These are phyloP conservation scores for Rugiboletus extremiorientalis DNA, from an alignment of 1,284 basidiomycete genomes.

Conservation along the genomic window DNA sequence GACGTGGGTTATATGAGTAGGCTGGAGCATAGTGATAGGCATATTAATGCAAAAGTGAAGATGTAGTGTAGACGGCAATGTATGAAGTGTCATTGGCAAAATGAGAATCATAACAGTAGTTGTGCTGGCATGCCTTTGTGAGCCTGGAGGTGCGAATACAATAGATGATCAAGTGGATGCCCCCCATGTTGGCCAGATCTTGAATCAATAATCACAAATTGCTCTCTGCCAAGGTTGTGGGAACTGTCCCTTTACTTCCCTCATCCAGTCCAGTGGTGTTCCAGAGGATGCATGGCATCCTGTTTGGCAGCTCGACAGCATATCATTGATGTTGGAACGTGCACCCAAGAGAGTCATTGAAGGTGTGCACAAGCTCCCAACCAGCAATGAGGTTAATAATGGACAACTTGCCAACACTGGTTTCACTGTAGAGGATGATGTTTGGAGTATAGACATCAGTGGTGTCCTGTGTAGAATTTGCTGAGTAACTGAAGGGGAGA, in stretches of 20 bases:
- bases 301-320: too few species aligned
- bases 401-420: constrained; percentile 33
- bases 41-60: too few species aligned
- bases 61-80: too few species aligned
- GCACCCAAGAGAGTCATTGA: constrained; percentile 27
- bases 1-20: too few species aligned
- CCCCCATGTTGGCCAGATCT: neutral
- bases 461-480: too few species aligned
- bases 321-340: constrained; percentile 24
- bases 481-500: too few species aligned
- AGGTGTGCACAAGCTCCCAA: constrained; percentile 22
- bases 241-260: constrained; percentile 17
- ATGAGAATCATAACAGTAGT: too few species aligned
- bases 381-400: constrained; percentile 32
- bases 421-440: constrained; percentile 32
- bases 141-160: constrained; percentile 19
- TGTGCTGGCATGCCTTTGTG: neutral
- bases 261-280: constrained; percentile 32
- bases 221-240: neutral
- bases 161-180: neutral
- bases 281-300: too few species aligned
- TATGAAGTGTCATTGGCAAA: too few species aligned
- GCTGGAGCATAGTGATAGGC: too few species aligned
- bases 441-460: constrained; percentile 19
- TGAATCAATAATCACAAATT: neutral